Conservation (phyloP, 768 basidiomycete genomes). For the Pisolithus tinctorius region DNA sequence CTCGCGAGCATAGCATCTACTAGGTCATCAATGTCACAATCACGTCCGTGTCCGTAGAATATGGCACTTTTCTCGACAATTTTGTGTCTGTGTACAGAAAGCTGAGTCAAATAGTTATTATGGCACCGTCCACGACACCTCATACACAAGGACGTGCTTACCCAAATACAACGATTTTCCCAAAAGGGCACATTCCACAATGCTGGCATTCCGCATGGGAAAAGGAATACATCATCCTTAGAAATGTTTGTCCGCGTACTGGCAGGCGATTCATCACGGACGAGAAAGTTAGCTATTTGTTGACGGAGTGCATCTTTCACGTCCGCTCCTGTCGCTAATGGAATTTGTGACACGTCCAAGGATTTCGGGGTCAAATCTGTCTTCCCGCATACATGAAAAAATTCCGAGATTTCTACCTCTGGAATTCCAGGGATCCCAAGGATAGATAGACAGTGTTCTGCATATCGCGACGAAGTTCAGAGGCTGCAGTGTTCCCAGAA, state of each 20-base stretch:
- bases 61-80: constrained; percentile 87
- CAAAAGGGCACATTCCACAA: constrained; percentile 69
- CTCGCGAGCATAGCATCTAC: constrained; percentile 51
- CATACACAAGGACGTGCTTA: constrained; percentile 28
- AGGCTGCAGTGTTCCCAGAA: constrained; percentile 98
- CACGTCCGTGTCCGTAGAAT: constrained; percentile 78
- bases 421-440: constrained; percentile 30
- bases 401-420: constrained; percentile 25
- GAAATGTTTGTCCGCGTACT: constrained; percentile 64
- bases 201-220: constrained; percentile 85
- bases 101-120: constrained; percentile 31
- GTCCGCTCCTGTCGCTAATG: constrained; percentile 56
- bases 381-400: constrained; percentile 19
- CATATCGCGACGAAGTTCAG: constrained; percentile 85
- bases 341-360: constrained; percentile 46
- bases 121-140: not conserved
- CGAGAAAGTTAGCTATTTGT: constrained; percentile 79
- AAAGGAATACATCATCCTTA: constrained; percentile 87
- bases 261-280: constrained; percentile 66
- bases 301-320: constrained; percentile 83
- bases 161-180: constrained; percentile 93
- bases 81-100: constrained; percentile 97
- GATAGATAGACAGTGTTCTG: constrained; percentile 73
- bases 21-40: constrained; percentile 70
- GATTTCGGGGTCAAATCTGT: constrained; percentile 45